Percentiles rank a stretch among this genome's conserved stretches.
Evolutionary conservation across 2,329 filamentous ascomycete genomes (phyloP).

Genomic region (Fonsecaea multimorphosa): DNA sequence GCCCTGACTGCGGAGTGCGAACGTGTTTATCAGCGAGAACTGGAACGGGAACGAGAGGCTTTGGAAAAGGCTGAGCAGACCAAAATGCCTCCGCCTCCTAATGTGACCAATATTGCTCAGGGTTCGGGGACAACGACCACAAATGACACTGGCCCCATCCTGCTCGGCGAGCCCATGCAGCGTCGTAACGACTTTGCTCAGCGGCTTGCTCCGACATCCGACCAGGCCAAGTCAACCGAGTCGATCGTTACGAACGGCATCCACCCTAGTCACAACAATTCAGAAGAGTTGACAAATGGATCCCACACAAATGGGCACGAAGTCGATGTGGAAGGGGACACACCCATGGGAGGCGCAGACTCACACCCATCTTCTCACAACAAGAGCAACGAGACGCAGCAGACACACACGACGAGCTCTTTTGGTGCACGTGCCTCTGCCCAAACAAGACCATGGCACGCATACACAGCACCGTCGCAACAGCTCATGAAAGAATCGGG

Average conservation of each 20-base stretch:
- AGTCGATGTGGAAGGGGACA: conserved; percentile 60
- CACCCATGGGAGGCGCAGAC: conserved; percentile 66
- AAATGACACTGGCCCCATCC: conserved; percentile 56
- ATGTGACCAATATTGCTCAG: conserved; percentile 60
- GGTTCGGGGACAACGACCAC: conserved; percentile 54
- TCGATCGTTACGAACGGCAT: conserved; percentile 41
- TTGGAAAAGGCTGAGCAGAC: conserved; percentile 61
- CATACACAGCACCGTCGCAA: conserved; percentile 55
- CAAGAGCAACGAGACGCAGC: conserved; percentile 48
- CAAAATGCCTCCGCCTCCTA: conserved; percentile 53
- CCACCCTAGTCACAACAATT: conserved; percentile 50
- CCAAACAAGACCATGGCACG: conserved; percentile 54
- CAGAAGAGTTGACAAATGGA: conserved; percentile 45
- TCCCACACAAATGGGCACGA: conserved; percentile 46
- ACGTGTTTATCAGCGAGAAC: conserved; percentile 74
- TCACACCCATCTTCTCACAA: conserved; percentile 55
- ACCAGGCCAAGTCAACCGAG: conserved; percentile 55
- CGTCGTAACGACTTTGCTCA: conserved; percentile 47
- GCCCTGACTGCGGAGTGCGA: conserved; percentile 76
- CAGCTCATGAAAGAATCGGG: conserved; percentile 54
- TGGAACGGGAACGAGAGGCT: conserved; percentile 69
- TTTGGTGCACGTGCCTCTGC: conserved; percentile 55
- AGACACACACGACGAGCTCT: conserved; percentile 57
- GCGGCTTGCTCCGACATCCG: conserved; percentile 56
- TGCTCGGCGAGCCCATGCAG: conserved; percentile 69